Evolutionary conservation across 495 filamentous ascomycete species (phyloP).

Genomic region (Tuber microsphaerosporum): DNA sequence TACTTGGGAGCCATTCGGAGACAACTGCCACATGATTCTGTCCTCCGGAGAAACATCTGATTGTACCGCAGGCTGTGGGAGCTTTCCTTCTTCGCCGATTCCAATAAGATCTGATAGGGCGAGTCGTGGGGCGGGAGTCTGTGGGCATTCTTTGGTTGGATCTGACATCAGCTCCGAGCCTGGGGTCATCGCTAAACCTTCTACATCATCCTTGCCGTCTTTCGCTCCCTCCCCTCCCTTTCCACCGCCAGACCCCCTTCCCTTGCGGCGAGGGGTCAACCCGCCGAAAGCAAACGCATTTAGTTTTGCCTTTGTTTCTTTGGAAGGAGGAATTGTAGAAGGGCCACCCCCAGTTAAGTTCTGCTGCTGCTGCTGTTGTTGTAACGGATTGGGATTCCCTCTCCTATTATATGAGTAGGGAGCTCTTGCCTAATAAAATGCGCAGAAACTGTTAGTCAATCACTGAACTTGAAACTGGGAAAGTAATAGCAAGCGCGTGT

Average conservation of each 20-base stretch:
- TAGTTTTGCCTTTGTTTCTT: conserved; percentile 37
- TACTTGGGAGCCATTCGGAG: conserved; percentile 39
- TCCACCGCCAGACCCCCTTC: conserved; percentile 21
- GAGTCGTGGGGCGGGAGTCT: conserved; percentile 67
- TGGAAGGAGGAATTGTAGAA: conserved; percentile 23
- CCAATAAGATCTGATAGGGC: conserved; percentile 75
- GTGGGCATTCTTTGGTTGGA: conserved; percentile 50
- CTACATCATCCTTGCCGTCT: background rate
- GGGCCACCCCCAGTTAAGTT: conserved; percentile 6
- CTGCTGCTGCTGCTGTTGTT: conserved; percentile 16
- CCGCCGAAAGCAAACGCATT: conserved; percentile 35
- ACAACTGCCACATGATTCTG: conserved; percentile 62
- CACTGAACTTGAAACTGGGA: conserved; percentile 7
- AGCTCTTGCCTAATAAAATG: background rate
- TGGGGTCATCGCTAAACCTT: background rate
- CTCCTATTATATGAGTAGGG: conserved; percentile 14
- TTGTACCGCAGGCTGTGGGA: conserved; percentile 43
- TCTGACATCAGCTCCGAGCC: conserved; percentile 40
- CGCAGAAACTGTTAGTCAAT: background rate
- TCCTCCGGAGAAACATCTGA: conserved; percentile 60
- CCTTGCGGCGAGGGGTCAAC: conserved; percentile 35
- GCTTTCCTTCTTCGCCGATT: conserved; percentile 52
- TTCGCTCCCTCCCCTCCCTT: background rate
- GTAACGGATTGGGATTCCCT: conserved; percentile 12
- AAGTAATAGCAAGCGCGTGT: background rate